A percentile compares a stretch with the other conserved stretches of the same genome.
Evolutionary conservation across 106 monocot genomes (phyloP).

Genomic region (Iris macrosiphon): DNA sequence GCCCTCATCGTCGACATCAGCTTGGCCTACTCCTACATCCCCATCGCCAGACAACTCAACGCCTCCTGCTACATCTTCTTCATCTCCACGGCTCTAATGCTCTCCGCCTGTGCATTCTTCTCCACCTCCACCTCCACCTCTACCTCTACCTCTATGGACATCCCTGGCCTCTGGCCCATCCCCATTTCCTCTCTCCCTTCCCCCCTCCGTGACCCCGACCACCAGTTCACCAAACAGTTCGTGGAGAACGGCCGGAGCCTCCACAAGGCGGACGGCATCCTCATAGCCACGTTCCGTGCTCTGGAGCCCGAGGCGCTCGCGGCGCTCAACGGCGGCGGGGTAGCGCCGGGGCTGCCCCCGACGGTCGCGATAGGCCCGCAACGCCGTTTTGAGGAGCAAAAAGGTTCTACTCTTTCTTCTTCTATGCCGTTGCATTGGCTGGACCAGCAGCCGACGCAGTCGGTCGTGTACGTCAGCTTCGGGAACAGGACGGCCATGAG

Average conservation of each 20-base stretch:
- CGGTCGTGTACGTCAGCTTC: constrained; percentile 67
- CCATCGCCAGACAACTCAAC: background rate
- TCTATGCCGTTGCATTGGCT: constrained; percentile 24
- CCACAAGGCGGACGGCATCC: constrained; percentile 16
- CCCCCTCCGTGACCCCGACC: constrained; percentile 15
- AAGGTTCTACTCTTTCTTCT: background rate
- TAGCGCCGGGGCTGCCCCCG: constrained; percentile 23
- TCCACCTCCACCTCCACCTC: constrained; percentile 6
- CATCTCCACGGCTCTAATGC: constrained; percentile 37
- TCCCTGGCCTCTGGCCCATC: constrained; percentile 18
- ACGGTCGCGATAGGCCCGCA: constrained; percentile 41
- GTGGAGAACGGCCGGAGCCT: constrained; percentile 20
- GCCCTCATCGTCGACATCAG: constrained; percentile 29
- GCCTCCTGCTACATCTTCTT: constrained; percentile 31
- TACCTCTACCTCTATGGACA: background rate
- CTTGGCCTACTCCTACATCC: constrained; percentile 19
- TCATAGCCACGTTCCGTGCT: constrained; percentile 42
- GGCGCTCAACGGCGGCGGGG: constrained; percentile 20
- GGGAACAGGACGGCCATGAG: constrained; percentile 54
- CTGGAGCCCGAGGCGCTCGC: constrained; percentile 31
- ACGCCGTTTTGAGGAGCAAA: background rate
- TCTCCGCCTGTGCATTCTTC: constrained; percentile 24
- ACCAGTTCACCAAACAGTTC: constrained; percentile 25
- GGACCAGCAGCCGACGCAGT: constrained; percentile 36
- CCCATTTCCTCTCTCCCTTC: constrained; percentile 10